Evolutionary conservation across 2,329 filamentous ascomycete genomes (phyloP).

Genomic region (Phyllosticta citribraziliensis): DNA sequence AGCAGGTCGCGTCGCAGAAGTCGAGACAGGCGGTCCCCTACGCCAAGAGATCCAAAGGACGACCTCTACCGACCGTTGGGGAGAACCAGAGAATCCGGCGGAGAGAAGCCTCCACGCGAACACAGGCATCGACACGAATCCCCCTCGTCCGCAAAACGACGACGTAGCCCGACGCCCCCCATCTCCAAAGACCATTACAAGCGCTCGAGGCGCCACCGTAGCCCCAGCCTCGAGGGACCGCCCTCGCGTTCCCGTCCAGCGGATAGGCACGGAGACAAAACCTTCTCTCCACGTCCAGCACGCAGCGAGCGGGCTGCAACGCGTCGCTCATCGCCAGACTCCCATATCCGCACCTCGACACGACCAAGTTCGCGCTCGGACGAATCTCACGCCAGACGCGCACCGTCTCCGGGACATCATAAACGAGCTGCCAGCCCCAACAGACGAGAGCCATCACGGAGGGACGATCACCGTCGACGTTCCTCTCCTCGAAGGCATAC

Average conservation of each 20-base stretch:
- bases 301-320: conserved; percentile 22
- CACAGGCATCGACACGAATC: conserved; percentile 26
- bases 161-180: conserved; percentile 28
- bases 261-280: conserved; percentile 20
- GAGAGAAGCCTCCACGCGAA: conserved; percentile 25
- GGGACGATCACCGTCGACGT: conserved; percentile 20
- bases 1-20: conserved; percentile 21
- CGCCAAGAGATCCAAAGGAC: conserved; percentile 21
- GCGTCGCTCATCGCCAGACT: conserved; percentile 26
- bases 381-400: conserved; percentile 28
- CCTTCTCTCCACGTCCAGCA: conserved; percentile 22
- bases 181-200: conserved; percentile 22
- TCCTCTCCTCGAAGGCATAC: conserved; percentile 22
- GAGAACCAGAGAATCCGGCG: conserved; percentile 24
- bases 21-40: conserved; percentile 16
- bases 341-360: conserved; percentile 23
- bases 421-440: conserved; percentile 24
- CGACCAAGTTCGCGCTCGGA: conserved; percentile 33
- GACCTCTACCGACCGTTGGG: conserved; percentile 24
- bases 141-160: conserved; percentile 29
- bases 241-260: conserved; percentile 24
- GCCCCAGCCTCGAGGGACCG: conserved; percentile 26
- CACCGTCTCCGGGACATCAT: conserved; percentile 20
- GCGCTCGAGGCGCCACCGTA: conserved; percentile 24
- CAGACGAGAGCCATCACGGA: conserved; percentile 17